Conservation (phyloP, 768 basidiomycete genomes). For the Russula compacta region DNA sequence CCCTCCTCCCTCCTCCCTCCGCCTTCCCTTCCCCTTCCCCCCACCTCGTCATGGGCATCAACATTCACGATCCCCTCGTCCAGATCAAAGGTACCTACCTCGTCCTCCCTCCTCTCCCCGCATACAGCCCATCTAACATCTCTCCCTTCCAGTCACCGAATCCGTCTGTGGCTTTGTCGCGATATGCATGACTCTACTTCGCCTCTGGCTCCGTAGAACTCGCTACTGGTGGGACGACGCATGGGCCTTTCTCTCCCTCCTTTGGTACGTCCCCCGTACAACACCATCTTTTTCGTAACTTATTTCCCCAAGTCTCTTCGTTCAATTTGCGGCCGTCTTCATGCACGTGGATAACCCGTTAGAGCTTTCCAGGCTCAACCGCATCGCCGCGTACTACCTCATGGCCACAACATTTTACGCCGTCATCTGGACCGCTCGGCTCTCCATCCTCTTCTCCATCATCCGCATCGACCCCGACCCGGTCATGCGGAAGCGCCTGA, state of each 20-base stretch:
- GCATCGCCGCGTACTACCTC: constrained; percentile 25
- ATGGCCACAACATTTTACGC: constrained; percentile 24
- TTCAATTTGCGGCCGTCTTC: constrained; percentile 23
- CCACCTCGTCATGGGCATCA: constrained; percentile 12
- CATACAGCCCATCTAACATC: too few relatives aligned
- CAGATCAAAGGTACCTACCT: constrained; percentile 14
- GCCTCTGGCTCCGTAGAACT: constrained; percentile 21
- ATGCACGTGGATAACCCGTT: constrained; percentile 22
- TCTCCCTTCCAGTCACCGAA: constrained; percentile 19
- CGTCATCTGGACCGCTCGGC: constrained; percentile 30
- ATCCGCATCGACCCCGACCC: constrained; percentile 40
- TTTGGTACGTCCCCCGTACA: constrained; percentile 7
- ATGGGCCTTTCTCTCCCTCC: constrained; percentile 22
- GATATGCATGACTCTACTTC: constrained; percentile 21
- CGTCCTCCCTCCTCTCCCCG: too few relatives aligned
- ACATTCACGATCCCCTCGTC: constrained; percentile 16
- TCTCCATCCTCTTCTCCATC: constrained; percentile 47
- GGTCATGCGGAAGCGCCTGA: constrained; percentile 8
- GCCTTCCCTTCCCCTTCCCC: background rate
- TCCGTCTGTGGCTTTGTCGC: constrained; percentile 22
- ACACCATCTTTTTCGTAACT: background rate
- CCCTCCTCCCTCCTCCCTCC: background rate
- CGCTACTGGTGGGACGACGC: constrained; percentile 26
- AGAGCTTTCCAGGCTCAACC: constrained; percentile 18
- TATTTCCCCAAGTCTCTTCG: constrained; percentile 10